Evolutionary conservation across 108 stramenopile species (phyloP).

Genomic region (Skeletonema menzelii): DNA sequence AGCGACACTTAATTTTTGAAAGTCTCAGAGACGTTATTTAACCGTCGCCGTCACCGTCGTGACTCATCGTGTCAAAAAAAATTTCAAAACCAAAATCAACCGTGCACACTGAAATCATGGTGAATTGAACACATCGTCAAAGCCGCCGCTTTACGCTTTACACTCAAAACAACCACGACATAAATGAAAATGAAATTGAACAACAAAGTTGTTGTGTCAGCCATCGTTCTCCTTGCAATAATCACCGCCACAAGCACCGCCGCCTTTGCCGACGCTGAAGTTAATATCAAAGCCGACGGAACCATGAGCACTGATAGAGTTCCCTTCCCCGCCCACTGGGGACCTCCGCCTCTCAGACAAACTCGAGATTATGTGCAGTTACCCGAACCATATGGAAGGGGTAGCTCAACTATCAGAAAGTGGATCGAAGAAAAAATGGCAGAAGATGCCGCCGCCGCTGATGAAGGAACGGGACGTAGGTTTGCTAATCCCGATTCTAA

Average conservation of each 20-base stretch:
- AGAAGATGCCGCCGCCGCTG: slow-evolving; percentile 7
- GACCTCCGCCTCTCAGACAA: slow-evolving; percentile 3
- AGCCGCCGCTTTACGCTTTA: neutral
- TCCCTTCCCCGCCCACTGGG: slow-evolving; percentile 14
- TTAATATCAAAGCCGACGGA: neutral
- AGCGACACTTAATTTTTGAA: too few relatives aligned
- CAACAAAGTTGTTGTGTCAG: neutral
- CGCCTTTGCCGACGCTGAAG: neutral
- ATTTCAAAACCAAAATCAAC: neutral
- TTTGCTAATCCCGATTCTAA: neutral
- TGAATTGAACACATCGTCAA: neutral
- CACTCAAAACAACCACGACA: neutral
- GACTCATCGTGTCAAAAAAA: neutral
- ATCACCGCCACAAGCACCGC: neutral
- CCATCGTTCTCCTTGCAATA: neutral
- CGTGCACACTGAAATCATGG: neutral
- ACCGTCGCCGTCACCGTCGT: too few relatives aligned
- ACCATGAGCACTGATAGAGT: neutral
- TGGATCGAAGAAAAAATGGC: slow-evolving; percentile 35
- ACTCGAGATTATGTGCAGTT: slow-evolving; percentile 32
- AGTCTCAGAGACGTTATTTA: too few relatives aligned
- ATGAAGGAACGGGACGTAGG: neutral
- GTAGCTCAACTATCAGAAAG: slow-evolving; percentile 19
- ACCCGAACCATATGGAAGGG: slow-evolving; percentile 26
- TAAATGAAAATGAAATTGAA: neutral